Conservation (phyloP, 2,329 filamentous ascomycete genomes). For the Zymoseptoria brevis region DNA sequence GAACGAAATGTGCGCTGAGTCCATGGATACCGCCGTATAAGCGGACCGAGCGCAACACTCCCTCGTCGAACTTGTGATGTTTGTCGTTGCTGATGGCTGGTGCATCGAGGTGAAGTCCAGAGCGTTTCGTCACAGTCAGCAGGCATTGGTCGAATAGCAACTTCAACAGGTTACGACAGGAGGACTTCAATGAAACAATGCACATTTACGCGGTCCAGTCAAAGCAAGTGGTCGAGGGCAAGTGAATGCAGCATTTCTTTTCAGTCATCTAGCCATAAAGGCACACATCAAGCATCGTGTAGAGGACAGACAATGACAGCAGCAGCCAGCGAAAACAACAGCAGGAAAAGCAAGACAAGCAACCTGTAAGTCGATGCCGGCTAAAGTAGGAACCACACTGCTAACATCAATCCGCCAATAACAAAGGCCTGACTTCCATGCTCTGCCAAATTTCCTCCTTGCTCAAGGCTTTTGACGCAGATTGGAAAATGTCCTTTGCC, state of each 20-base stretch:
- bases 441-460: conserved; percentile 9
- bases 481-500: neutral
- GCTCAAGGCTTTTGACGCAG: conserved; percentile 11
- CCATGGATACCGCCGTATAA: neutral
- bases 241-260: conserved; percentile 10
- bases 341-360: neutral
- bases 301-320: conserved; percentile 11
- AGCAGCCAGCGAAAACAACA: conserved; percentile 1
- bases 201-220: neutral
- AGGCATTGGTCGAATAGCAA: neutral
- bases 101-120: neutral
- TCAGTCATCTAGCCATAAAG: conserved; percentile 17
- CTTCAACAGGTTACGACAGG: neutral
- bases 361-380: neutral
- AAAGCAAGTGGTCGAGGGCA: neutral
- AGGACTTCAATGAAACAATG: no score
- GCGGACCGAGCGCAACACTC: conserved; percentile 13
- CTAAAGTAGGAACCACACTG: neutral
- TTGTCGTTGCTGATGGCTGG: neutral
- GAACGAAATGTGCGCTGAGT: no score
- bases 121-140: neutral
- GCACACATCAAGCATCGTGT: conserved; percentile 14
- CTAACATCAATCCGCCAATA: neutral
- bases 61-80: neutral
- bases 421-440: conserved; percentile 3